Evolutionary conservation across 768 basidiomycete species (phyloP), one percentile per base, ranked within the genome.

Genomic region (Kwoniella sp.): DNA sequence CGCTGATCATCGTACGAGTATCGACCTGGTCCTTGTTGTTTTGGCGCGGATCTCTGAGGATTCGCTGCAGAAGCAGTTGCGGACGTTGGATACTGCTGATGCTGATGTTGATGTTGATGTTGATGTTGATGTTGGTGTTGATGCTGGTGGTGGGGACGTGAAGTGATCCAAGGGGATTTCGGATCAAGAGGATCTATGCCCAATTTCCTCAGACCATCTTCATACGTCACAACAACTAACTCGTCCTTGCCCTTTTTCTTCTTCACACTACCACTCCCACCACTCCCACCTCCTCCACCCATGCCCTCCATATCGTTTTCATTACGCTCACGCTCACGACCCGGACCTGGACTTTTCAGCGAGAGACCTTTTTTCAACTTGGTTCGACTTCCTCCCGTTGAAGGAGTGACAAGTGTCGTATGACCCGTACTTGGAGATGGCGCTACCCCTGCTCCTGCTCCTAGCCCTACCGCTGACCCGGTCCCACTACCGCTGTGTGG

Each of bases 171-270:
- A 44, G 29, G 50, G 12, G 48, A 24, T 58, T 48, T 58, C 4
- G 40, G 40, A 44, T 27, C 22, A 15, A 48, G 21, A 8, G 55
- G 48, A 22, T 50, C 30, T 12, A 63, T 49, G 21, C 61, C 65
- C 44, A 69, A 24, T 40, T 61, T 63, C 30, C 56, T 46, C 27
- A 69, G 40, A 40, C 68, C 68, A 36, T 69, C 68, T 29, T 55
- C 68, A 51, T 69, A 69, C 10, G 68, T 69, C 9, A 69, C 58
- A 4, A 69, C 54, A 0, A 66, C 58, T 40, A 62, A 48, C 12
- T 69, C 65, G 15, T 66, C 36, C 33, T 44, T 57, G 12, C 46
- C 37, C n/a, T 47, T 48, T 17, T 19, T 44, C 40, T 19, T 19
- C 40, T 44, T 44, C 3, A 6, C 40, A 3, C 40, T 40, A 2